Evolutionary conservation across 225 moss, liverwort and hornwort species (phyloP).

Genomic region (Polytrichum commune): DNA sequence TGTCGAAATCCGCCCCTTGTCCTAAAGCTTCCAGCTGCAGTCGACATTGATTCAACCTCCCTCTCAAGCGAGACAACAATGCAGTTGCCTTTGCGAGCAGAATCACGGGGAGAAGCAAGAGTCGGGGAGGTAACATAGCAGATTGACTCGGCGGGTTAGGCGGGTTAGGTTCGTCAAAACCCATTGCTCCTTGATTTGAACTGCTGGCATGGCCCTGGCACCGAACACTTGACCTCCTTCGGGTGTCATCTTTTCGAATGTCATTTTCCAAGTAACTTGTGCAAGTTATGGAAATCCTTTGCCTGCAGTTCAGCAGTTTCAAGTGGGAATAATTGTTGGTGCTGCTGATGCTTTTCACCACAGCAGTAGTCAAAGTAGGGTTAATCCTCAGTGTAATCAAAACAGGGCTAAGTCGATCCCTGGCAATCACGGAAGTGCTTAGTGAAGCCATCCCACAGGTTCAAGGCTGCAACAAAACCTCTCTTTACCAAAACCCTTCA

Average conservation of each 20-base stretch:
- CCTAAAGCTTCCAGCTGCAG: conserved; percentile 17
- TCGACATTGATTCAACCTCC: conserved; percentile 17
- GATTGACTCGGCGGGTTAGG: neutral
- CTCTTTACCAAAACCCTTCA: conserved; percentile 15
- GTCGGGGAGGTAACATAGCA: conserved; percentile 2
- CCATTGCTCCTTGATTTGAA: conserved; percentile 23
- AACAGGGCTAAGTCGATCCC: conserved; percentile 75
- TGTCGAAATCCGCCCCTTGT: conserved; percentile 46
- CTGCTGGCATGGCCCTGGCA: conserved; percentile 22
- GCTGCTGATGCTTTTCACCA: neutral
- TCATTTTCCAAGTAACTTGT: conserved; percentile 18
- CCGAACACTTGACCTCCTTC: conserved; percentile 9
- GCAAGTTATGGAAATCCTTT: conserved; percentile 14
- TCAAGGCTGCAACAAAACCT: conserved; percentile 50
- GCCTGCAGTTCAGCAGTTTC: conserved; percentile 9
- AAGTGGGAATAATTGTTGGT: conserved; percentile 18
- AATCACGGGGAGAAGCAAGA: conserved; percentile 10
- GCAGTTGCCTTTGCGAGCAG: conserved; percentile 32
- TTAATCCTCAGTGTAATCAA: conserved; percentile 64
- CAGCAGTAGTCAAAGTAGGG: conserved; percentile 54
- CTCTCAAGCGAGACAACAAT: conserved; percentile 32
- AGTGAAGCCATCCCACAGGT: conserved; percentile 75
- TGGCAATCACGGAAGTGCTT: conserved; percentile 77
- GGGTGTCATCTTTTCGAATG: neutral
- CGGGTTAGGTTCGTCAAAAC: conserved; percentile 7